Base-by-base conservation (phyloP, 192 early-diverging fungal species). In the Coemansia brasiliensis region DNA sequence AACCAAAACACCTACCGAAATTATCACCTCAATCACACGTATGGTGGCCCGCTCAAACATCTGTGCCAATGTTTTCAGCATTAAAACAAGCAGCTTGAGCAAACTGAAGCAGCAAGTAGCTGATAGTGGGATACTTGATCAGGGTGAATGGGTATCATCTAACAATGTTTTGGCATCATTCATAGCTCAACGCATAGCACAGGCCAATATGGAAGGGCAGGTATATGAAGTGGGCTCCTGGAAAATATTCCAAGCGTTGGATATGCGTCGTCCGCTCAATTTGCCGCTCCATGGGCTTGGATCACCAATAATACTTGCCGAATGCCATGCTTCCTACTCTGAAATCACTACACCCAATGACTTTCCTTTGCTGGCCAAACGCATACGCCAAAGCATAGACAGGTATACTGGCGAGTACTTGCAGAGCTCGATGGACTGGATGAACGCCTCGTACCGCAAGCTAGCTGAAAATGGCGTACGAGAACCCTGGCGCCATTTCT, bases 401-500 rank as follows among this genome's bases (percentile, higher is more conserved):
- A 39, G 43, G 37, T 76, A 76, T 21, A 39, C 63, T 2, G 46
- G 48, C 16, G 59, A 55, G 43, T 66, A 76, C 25, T 22, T 69
- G 56, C 73, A 63, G 39, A 18, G 39, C 1, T 55, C 59, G 3
- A 70, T 76, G 67, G 55, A 50, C 52, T 76, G 73, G 73, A 63
- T 69, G 59, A 46, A 63, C 39, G 11, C 39, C 1, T 40, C 67
- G 27, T 76, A 76, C 27, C 5, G 20, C 1, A 21, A 17, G 17
- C 35, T 76, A 25, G 63, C 59, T 10, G 5, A 38, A 15, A 26
- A 45, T 13, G 66, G 66, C 0, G 56, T 61, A 25, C 20, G 38
- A 4, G 67, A 69, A 32, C 73, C 73, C 5, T 76, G 73, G 73
- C 58, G 67, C 0, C 73, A 69, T 21, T 76, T 76, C 21, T 76